These are phyloP conservation scores for Porcisia deanei DNA, from an alignment of 208 protist genomes.

Conservation along the genomic window DNA sequence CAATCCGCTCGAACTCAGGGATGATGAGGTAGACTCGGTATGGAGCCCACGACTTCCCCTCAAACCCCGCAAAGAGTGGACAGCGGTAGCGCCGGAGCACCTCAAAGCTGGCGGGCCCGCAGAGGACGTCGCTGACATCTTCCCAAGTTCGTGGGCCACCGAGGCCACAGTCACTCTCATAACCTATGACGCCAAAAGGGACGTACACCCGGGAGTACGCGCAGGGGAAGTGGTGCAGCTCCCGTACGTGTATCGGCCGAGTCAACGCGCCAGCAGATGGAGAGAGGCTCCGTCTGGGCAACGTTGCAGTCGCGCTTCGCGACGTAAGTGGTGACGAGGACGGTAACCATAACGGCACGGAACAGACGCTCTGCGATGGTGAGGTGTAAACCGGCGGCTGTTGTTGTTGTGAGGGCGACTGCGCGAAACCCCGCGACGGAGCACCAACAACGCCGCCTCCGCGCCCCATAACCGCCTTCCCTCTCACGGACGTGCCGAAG, in stretches of 20 bases:
- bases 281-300: neutral
- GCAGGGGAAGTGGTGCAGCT: constrained; percentile 64
- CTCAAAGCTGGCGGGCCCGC: constrained; percentile 50
- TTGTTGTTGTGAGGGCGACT: neutral
- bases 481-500: neutral
- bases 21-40: constrained; percentile 66
- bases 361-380: neutral
- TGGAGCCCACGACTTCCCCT: constrained; percentile 9
- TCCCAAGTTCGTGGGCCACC: constrained; percentile 42
- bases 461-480: neutral
- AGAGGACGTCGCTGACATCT: constrained; percentile 50
- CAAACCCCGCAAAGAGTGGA: constrained; percentile 45
- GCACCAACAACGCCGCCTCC: neutral
- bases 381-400: neutral
- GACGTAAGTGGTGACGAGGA: neutral
- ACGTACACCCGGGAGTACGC: constrained; percentile 36
- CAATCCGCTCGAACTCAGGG: constrained; percentile 31
- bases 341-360: neutral
- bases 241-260: constrained; percentile 32
- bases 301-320: neutral
- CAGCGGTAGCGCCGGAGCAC: constrained; percentile 60
- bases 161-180: constrained; percentile 33
- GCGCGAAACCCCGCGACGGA: neutral
- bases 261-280: neutral
- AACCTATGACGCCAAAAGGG: constrained; percentile 51